A percentile compares a stretch with the other conserved stretches of the same genome.
Evolutionary conservation across 2,329 filamentous ascomycete genomes (phyloP).

Genomic region (Phoma sp.): DNA sequence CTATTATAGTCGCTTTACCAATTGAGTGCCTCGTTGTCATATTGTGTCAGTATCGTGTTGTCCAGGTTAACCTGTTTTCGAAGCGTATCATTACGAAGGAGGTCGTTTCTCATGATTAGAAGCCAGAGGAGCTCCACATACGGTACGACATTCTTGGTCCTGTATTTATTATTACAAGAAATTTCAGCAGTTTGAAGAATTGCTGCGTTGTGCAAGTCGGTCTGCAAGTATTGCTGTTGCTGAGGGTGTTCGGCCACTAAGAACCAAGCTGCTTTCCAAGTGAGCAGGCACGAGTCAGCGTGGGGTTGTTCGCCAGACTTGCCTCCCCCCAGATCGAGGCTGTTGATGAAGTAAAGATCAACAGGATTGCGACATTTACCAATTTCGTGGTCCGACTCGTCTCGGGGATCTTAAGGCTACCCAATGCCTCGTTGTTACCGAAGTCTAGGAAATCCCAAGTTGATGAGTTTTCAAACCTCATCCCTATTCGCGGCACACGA

Average conservation of each 20-base stretch:
- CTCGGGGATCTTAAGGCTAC: background rate
- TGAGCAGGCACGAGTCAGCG: constrained; percentile 8
- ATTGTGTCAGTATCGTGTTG: background rate
- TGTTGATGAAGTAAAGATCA: background rate
- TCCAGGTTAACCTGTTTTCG: background rate
- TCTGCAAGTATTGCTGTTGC: too few relatives aligned
- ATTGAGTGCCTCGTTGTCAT: background rate
- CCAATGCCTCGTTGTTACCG: background rate
- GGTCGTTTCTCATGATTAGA: too few relatives aligned
- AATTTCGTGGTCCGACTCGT: background rate
- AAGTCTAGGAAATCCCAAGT: too few relatives aligned
- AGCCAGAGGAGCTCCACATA: too few relatives aligned
- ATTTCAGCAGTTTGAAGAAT: too few relatives aligned
- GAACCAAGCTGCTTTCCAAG: constrained; percentile 1
- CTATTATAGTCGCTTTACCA: too few relatives aligned
- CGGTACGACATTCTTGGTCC: too few relatives aligned
- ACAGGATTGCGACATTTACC: constrained; percentile 6
- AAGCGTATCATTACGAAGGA: background rate
- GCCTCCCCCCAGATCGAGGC: background rate
- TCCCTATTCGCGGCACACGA: background rate
- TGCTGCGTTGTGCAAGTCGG: too few relatives aligned
- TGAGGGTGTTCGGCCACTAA: too few relatives aligned
- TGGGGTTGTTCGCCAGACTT: constrained; percentile 9
- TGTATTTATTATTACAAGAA: too few relatives aligned
- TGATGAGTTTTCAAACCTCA: background rate